Conservation (phyloP, 2,329 filamentous ascomycete genomes). For the Ophiostoma quercus region DNA sequence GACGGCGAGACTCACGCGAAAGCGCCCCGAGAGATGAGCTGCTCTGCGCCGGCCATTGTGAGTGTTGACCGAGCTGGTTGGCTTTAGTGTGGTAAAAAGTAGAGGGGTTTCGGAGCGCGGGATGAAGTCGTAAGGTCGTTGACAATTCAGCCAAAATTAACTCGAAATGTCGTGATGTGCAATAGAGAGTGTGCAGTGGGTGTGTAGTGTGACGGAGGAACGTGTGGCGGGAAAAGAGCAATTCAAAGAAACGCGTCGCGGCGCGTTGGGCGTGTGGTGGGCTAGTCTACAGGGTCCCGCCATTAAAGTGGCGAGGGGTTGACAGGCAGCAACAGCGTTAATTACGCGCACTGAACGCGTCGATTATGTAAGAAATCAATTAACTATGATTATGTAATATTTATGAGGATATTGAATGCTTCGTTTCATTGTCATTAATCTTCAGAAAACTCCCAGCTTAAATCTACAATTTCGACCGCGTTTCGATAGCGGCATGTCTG, state of each 20-base stretch:
- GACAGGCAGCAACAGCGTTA: neutral
- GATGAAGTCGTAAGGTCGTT: neutral
- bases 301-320: slow-evolving; percentile 2
- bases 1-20: slow-evolving; percentile 30
- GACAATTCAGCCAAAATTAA: neutral
- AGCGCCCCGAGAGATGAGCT: slow-evolving; percentile 31
- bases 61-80: neutral
- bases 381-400: neutral
- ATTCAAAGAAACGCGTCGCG: slow-evolving; percentile 1
- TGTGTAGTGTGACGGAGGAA: neutral
- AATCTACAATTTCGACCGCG: slow-evolving; percentile 46
- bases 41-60: slow-evolving; percentile 26
- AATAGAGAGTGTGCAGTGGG: neutral
- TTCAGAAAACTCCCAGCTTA: slow-evolving; percentile 29
- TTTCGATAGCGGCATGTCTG: slow-evolving; percentile 42
- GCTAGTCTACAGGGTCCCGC: neutral
- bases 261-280: slow-evolving; percentile 5
- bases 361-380: neutral
- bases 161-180: neutral
- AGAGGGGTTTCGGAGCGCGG: too few species aligned
- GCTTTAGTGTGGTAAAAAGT: too few species aligned
- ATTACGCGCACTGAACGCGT: neutral
- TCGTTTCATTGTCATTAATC: neutral
- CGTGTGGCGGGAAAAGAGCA: slow-evolving; percentile 7
- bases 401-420: too few species aligned